Conservation (phyloP, 495 filamentous ascomycete species). For the Xylaria bambusicola region DNA sequence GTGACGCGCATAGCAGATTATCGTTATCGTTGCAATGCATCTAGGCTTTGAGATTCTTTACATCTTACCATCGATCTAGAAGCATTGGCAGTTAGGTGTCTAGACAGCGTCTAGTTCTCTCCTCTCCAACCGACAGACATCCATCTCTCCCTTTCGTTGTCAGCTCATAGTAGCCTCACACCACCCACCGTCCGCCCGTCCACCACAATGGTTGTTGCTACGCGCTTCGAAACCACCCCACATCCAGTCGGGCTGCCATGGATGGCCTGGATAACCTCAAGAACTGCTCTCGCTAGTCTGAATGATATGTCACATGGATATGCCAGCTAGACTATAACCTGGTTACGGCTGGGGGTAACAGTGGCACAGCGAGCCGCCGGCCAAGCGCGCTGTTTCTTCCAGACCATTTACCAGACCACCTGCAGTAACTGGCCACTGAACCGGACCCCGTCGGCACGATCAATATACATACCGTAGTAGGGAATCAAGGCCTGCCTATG, state of each 20-base stretch:
- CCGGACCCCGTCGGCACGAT: not conserved
- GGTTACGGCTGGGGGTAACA: not conserved
- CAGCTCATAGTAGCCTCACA: too few relatives aligned
- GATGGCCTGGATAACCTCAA: not conserved
- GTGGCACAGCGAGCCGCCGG: slow-evolving; percentile 1
- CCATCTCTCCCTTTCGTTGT: too few relatives aligned
- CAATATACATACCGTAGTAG: not conserved
- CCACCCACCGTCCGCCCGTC: not conserved
- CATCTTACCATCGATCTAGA: not conserved
- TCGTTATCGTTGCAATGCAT: not conserved
- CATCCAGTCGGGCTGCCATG: not conserved
- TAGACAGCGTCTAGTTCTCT: too few relatives aligned
- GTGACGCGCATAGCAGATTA: not conserved
- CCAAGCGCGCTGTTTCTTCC: slow-evolving; percentile 1
- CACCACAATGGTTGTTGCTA: not conserved
- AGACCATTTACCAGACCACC: slow-evolving; percentile 4
- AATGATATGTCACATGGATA: not conserved
- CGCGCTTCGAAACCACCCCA: not conserved
- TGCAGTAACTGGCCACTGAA: too few relatives aligned
- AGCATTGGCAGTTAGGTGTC: not conserved
- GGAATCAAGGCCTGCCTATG: not conserved
- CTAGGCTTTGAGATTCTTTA: not conserved
- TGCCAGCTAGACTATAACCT: not conserved
- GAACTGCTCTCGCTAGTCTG: not conserved
- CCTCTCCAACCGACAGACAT: too few relatives aligned